These are phyloP conservation scores for Platanus orientalis DNA, from an alignment of 164 flowering plant genomes.

Conservation along the genomic window DNA sequence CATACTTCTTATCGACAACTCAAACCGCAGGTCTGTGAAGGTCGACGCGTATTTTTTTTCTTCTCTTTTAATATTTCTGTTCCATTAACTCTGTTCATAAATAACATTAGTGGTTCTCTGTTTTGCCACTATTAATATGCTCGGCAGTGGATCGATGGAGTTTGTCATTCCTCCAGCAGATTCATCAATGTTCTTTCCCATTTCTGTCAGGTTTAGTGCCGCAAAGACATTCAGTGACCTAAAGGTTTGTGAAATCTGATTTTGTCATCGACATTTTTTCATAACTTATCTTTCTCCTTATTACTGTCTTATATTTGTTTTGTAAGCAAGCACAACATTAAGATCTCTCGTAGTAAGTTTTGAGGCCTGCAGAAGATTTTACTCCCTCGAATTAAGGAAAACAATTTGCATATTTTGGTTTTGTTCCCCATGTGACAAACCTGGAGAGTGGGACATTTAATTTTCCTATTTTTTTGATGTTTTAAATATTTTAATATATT, in stretches of 20 bases:
- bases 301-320: no score
- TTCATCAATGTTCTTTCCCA: constrained; percentile 83
- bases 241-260: constrained; percentile 49
- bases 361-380: no score
- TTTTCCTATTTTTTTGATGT: no score
- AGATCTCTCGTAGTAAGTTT: no score
- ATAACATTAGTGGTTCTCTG: background rate
- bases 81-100: background rate
- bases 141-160: constrained; percentile 94
- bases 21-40: constrained; percentile 85
- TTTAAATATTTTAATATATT: no score
- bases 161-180: constrained; percentile 95
- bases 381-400: no score
- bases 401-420: no score
- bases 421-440: no score
- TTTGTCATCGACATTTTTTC: background rate
- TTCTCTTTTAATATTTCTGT: no score
- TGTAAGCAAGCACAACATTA: no score
- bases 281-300: no score
- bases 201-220: constrained; percentile 77
- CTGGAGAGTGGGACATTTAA: no score
- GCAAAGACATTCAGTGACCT: constrained; percentile 80
- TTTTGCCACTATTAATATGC: background rate
- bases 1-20: constrained; percentile 77
- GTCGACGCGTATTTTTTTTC: background rate